Evolutionary conservation across 192 early-diverging fungal genomes (phyloP), one percentile per base, ranked within the genome.

Genomic region (Lunasporangiospora selenospora): DNA sequence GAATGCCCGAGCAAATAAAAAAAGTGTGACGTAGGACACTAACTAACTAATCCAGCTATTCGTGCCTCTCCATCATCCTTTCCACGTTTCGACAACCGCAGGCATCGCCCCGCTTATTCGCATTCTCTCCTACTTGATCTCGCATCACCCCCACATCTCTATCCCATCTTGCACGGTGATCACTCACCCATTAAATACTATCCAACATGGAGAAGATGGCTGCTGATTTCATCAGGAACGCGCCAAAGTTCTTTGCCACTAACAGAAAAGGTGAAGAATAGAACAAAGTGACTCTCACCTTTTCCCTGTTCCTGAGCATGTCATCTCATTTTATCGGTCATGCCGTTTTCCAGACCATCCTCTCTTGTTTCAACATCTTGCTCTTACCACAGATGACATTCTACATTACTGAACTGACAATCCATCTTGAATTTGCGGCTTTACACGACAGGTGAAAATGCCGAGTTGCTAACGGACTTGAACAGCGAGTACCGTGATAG

Each of bases 401-500:
- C 30, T 27, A 30, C 29, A n/a, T n/a, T n/a, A n/a, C n/a, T n/a
- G 3, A 19, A 15, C 19, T 48, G 31, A 23, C 19, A 30, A 24
- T 12, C 6, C 16, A 11, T 30, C 15, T 18, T 47, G 24, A 23
- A 15, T 32, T 16, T 19, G n/a, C 9, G 21, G n/a, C 21, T 48
- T 37, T 45, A n/a, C n/a, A n/a, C n/a, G n/a, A n/a, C n/a, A 95
- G 94, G 94, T 49, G 97, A 99, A 76, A 98, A 97, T 83, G 97
- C 92, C 73, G 97, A 99, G 82, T 85, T 99, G n/a, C 89, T 93
- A 69, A 90, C 92, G 7, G 97, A 98, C 58, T 82, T 99, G 42
- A 99, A 99, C 80, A 92, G 89, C 79, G 97, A 99, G 81, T 98
- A 98, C 81, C 90, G 88, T 56, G 94, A 98, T 58, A 81, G 90